phyloP scores from a whole-genome alignment of 2,329 filamentous ascomycete species.

The Aspergillus fischeri region DNA sequence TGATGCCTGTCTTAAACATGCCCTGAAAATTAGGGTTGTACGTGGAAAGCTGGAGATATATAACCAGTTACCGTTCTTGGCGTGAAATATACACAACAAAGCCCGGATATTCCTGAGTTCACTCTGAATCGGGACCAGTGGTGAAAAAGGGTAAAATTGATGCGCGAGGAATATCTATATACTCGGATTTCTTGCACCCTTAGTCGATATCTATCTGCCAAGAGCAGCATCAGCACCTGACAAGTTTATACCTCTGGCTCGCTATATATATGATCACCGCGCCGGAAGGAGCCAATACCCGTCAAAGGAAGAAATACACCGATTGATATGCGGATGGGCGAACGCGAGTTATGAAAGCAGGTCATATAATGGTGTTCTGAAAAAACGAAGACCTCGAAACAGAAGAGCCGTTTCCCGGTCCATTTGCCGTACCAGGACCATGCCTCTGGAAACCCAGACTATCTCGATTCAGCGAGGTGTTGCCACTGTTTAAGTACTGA shows the following conservation, averaged over 20 bases:
- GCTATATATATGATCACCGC: neutral
- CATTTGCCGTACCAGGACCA: neutral
- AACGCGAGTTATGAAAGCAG: neutral
- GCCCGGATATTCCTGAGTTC: neutral
- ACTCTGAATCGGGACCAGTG: neutral
- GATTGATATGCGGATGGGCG: neutral
- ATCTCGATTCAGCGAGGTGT: neutral
- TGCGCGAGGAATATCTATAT: no score
- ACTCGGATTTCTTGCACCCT: neutral
- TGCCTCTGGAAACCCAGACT: neutral
- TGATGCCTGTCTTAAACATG: neutral
- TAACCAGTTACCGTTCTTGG: neutral
- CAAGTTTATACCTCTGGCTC: neutral
- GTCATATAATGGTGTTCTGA: neutral
- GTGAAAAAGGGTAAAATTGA: no score
- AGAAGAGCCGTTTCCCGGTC: neutral
- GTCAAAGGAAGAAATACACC: neutral
- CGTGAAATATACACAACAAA: neutral
- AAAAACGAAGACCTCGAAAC: neutral
- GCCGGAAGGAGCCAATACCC: neutral
- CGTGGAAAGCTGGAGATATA: neutral
- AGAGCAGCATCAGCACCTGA: neutral
- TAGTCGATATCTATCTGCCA: neutral
- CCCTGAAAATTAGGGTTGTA: neutral
- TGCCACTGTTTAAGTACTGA: neutral